Evolutionary conservation across 495 filamentous ascomycete species (phyloP), one percentile per base, ranked within the genome.

Genomic region (Neurospora sp.): DNA sequence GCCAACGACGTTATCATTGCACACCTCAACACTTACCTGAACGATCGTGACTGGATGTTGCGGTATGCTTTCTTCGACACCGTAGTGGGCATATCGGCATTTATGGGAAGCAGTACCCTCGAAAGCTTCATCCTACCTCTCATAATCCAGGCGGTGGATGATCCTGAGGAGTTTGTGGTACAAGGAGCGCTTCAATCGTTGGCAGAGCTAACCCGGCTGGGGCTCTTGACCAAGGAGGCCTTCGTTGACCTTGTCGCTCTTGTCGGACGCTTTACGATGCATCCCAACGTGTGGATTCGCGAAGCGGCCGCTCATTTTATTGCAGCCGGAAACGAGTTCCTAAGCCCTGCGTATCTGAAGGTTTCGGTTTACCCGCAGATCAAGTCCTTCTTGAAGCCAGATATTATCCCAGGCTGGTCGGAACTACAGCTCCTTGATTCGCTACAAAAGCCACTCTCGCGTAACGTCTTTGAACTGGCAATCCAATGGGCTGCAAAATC

Each of bases 61-160:
- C 97, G 97, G 79, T 97, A 93, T 78, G 94, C 96, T 22, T 98
- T 98, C 79, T 97, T 99, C 75, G 93, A 97, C 74, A 93, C 94
- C 0, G 94, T 98, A 22, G 92, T 98, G 22, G 94, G 94, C 10
- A 96, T 99, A 71, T 93, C 94, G 16, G 89, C 92, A 0, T 98
- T 97, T 74, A 85, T 98, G 45, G 96, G 96, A 7, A 92, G 91
- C 69, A 91, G 88, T 16, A 94, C 91, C 72, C 81, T 98, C 70
- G 96, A 99, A 81, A 95, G 97, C 73, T 99, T 97, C 77, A 97
- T 98, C 68, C 86, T 99, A 45, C 96, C 96, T 2, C 83, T 99
- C 14, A 97, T 99, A 94, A 87, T 97, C 10, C 96, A 97, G 81
- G 94, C 96, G n/a, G 85, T 98, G 75, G 94, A 94, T 0, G 96